Conservation (phyloP, 805 yeast species). For the Starmerella asiatica region DNA sequence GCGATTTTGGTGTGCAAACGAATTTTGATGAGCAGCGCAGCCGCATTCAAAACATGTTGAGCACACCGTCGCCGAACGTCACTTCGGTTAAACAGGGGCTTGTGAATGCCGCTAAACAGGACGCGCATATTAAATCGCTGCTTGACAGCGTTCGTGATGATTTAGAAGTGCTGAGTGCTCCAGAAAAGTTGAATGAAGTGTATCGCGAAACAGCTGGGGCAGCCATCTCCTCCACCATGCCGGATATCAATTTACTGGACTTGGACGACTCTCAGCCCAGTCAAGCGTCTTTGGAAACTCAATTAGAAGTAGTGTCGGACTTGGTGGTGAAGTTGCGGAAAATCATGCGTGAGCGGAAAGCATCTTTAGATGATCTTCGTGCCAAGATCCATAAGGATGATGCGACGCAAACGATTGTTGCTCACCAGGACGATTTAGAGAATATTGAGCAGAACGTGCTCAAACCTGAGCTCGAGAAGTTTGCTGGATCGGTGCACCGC, state of each 20-base stretch:
- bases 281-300: constrained; percentile 19
- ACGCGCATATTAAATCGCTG: constrained; percentile 37
- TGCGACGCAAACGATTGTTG: constrained; percentile 58
- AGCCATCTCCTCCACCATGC: background rate
- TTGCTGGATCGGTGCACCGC: constrained; percentile 51
- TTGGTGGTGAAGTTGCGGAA: constrained; percentile 46
- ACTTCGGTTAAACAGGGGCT: constrained; percentile 25
- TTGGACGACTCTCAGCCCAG: background rate
- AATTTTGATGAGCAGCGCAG: constrained; percentile 22
- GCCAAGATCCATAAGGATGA: constrained; percentile 62
- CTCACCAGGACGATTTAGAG: constrained; percentile 39
- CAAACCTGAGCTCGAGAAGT: constrained; percentile 61
- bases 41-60: constrained; percentile 22
- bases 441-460: constrained; percentile 48
- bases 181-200: constrained; percentile 24
- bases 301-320: constrained; percentile 42
- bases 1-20: background rate
- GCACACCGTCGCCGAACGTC: constrained; percentile 17
- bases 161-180: constrained; percentile 35
- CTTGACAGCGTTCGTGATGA: constrained; percentile 33
- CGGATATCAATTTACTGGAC: background rate
- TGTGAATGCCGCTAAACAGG: constrained; percentile 32
- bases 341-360: constrained; percentile 49
- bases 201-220: constrained; percentile 3
- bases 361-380: constrained; percentile 52